Percentiles rank a stretch among this genome's conserved stretches.
Conservation (phyloP, 1,284 basidiomycete genomes). For the Cryptococcus jaspeensis region DNA sequence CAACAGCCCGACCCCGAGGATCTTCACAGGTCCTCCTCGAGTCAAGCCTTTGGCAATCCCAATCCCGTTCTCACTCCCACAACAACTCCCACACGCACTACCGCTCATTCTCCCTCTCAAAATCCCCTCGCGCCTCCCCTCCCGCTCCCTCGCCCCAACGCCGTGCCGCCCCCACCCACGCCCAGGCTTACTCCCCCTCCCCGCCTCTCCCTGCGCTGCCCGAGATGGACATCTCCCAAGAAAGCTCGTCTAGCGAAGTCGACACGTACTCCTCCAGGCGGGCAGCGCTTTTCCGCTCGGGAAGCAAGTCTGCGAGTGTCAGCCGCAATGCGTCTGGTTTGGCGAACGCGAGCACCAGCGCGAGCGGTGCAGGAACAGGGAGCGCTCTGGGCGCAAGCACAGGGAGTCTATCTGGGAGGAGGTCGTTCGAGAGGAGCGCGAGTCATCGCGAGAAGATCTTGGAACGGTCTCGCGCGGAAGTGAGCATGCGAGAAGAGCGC, state of each 20-base stretch:
- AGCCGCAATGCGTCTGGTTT: not conserved
- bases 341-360: no score
- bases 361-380: no score
- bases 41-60: not conserved
- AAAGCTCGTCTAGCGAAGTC: slow-evolving; percentile 17
- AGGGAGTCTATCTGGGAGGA: not conserved
- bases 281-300: slow-evolving; percentile 28
- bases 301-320: slow-evolving; percentile 9
- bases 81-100: not conserved
- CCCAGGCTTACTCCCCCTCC: not conserved
- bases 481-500: not conserved
- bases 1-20: not conserved
- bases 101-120: not conserved
- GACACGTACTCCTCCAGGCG: slow-evolving; percentile 27
- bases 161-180: slow-evolving; percentile 9
- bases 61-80: not conserved
- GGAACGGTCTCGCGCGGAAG: no score
- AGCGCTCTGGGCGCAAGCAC: not conserved
- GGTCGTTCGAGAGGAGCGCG: not conserved
- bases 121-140: not conserved
- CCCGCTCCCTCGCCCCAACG: slow-evolving; percentile 1
- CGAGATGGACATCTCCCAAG: slow-evolving; percentile 19
- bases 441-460: not conserved
- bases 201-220: slow-evolving; percentile 31
- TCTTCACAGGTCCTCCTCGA: not conserved